phyloP scores from a whole-genome alignment of 306 rosid species.

The Sphenostylis stenocarpa region DNA sequence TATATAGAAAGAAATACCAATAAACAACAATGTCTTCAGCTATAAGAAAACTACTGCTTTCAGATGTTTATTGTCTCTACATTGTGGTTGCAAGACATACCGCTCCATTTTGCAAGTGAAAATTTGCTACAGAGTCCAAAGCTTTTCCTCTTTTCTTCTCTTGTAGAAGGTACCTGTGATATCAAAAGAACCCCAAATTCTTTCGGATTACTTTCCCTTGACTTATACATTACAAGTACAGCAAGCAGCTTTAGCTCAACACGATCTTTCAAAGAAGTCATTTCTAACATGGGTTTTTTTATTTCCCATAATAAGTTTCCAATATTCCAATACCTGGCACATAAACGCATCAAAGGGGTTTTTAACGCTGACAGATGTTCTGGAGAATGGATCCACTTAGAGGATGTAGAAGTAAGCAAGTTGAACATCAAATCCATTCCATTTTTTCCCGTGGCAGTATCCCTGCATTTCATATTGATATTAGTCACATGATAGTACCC shows the following conservation, averaged over 20 bases:
- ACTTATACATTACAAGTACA: constrained; percentile 10
- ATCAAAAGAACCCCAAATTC: constrained; percentile 16
- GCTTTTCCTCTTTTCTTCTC: constrained; percentile 99
- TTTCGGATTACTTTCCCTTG: not conserved
- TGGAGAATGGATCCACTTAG: constrained; percentile 65
- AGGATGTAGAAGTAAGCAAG: constrained; percentile 69
- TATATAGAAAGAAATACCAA: constrained; percentile 11
- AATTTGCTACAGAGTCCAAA: constrained; percentile 92
- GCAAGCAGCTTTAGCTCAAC: not conserved
- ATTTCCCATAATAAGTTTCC: constrained; percentile 24
- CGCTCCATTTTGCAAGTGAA: constrained; percentile 98
- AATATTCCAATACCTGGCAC: constrained; percentile 59
- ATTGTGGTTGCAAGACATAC: constrained; percentile 47
- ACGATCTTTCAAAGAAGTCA: constrained; percentile 10
- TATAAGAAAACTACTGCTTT: constrained; percentile 22
- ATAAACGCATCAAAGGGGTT: constrained; percentile 69
- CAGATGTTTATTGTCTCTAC: not conserved
- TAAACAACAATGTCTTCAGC: constrained; percentile 13
- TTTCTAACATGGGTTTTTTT: constrained; percentile 22
- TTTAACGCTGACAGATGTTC: constrained; percentile 56
- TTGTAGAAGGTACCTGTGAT: constrained; percentile 80
- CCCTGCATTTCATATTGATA: constrained; percentile 50
- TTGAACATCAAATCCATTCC: constrained; percentile 79
- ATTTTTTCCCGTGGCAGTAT: constrained; percentile 52
- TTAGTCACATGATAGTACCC: constrained; percentile 21